Percentiles rank a stretch among this genome's conserved stretches.
phyloP scores from a whole-genome alignment of 2,329 filamentous ascomycete genomes.

The Huntiella savannae region DNA sequence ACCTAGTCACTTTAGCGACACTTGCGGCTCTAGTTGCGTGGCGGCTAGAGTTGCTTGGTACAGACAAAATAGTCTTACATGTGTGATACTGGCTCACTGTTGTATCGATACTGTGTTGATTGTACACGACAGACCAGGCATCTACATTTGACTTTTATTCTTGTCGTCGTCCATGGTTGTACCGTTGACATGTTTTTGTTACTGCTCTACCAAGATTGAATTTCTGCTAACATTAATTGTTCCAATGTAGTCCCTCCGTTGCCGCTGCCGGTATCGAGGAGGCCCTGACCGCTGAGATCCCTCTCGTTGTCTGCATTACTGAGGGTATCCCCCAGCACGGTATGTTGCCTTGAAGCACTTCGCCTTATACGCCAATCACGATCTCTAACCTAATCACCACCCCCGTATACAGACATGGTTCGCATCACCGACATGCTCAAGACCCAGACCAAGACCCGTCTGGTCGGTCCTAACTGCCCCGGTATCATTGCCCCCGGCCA shows the following conservation, averaged over 20 bases:
- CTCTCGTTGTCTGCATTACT: constrained; percentile 90
- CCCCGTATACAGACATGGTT: constrained; percentile 60
- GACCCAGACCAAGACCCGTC: constrained; percentile 88
- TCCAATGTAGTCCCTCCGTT: constrained; percentile 52
- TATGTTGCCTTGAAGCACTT: constrained; percentile 25
- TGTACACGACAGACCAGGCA: too few relatives aligned
- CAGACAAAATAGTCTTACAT: too few relatives aligned
- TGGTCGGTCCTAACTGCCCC: constrained; percentile 95
- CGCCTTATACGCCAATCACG: constrained; percentile 9
- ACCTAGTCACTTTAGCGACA: too few relatives aligned
- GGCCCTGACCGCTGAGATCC: constrained; percentile 80
- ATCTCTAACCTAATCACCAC: background rate
- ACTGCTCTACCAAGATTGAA: background rate
- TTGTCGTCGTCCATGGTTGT: too few relatives aligned
- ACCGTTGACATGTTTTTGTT: background rate
- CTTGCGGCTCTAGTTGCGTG: too few relatives aligned
- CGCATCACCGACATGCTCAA: constrained; percentile 96
- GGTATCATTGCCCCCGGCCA: constrained; percentile 88
- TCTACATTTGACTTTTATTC: too few relatives aligned
- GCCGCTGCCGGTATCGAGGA: constrained; percentile 94
- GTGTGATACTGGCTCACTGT: too few relatives aligned
- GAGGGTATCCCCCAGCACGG: constrained; percentile 96
- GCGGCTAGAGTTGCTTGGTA: constrained; percentile 3
- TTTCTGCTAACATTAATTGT: background rate
- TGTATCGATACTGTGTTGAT: too few relatives aligned